Base-by-base conservation (phyloP, 768 basidiomycete species). In the Floccularia luteovirens region DNA sequence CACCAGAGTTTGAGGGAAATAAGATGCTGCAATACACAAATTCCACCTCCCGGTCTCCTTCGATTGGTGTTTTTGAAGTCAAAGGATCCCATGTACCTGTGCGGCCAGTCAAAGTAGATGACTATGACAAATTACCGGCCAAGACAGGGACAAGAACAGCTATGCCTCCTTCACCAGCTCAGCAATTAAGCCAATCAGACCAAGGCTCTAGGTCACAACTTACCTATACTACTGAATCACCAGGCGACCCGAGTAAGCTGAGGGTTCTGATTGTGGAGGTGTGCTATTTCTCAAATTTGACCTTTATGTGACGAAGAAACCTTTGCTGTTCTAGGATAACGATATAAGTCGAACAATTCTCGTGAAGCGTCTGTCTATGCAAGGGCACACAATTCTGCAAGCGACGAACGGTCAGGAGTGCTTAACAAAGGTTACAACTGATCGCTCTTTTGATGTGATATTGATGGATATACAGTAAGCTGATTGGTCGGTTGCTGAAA, bases 381-480 rank as follows among this genome's bases (percentile, higher is more conserved):
- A 78, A 49, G 82, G 79, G 0, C 82, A 89, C 45, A 66, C 55
- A 10, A 82, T 88, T 4, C 62, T 77, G 7, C 72, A 73, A 39
- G 75, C 77, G 1, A 77, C 73, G 1, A 87, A 91, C 52, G 87
- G 89, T 2, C 83, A 83, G 55, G 84, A 88, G 49, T 79, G 75
- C 1, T 63, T 87, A 1, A 77, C 84, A 24, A 65, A 67, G 44
- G 61, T 87, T 19, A 55, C 68, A 38, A 52, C 58, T 0, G 83
- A 87, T 53, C 62, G 65, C 27, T 63, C 70, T 3, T 83, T 85
- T 49, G 86, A 92, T 51, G 71, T 70, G 42, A 65, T 90, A 12
- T 62, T 92, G 33, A 92, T 90, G 89, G 87, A 90, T 54, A 75
- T 90, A 8, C 84, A 85, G 82, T 85, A 46, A 44, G 79, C 64